Conservation (phyloP, 345 rosid genomes). For the Populus ilicifolia region DNA sequence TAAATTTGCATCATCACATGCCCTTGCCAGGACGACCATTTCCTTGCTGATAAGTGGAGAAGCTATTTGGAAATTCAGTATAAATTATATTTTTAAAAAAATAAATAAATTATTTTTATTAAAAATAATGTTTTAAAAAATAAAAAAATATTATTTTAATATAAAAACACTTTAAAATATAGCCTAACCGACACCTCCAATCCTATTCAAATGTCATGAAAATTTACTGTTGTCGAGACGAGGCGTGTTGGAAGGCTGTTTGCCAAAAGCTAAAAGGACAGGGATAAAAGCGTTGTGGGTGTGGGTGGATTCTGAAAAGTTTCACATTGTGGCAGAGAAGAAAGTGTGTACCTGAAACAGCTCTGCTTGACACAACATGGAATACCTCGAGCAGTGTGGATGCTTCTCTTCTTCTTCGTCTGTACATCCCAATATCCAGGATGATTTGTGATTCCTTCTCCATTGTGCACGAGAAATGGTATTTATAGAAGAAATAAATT, state of each 20-base stretch:
- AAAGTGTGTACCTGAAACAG: not conserved
- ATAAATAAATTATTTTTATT: no score
- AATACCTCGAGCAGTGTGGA: not conserved
- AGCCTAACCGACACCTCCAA: no score
- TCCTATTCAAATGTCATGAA: not conserved
- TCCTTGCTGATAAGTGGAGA: not conserved
- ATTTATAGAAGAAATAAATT: no score
- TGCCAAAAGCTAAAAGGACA: conserved; percentile 24
- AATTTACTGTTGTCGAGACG: conserved; percentile 1
- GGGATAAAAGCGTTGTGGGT: not conserved
- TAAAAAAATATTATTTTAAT: no score
- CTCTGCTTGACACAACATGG: not conserved
- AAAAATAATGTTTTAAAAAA: no score
- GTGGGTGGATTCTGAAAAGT: conserved; percentile 52
- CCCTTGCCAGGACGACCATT: not conserved
- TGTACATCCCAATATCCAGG: not conserved
- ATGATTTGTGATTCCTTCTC: not conserved
- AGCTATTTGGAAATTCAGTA: no score
- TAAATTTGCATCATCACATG: not conserved
- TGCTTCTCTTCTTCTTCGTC: not conserved
- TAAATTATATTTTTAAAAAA: no score
- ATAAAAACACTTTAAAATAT: no score
- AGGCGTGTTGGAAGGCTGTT: conserved; percentile 11
- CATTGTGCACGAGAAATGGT: no score
- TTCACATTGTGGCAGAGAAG: conserved; percentile 31